Base-by-base conservation (phyloP, 2,329 filamentous ascomycete species). In the Orbilia quercus region DNA sequence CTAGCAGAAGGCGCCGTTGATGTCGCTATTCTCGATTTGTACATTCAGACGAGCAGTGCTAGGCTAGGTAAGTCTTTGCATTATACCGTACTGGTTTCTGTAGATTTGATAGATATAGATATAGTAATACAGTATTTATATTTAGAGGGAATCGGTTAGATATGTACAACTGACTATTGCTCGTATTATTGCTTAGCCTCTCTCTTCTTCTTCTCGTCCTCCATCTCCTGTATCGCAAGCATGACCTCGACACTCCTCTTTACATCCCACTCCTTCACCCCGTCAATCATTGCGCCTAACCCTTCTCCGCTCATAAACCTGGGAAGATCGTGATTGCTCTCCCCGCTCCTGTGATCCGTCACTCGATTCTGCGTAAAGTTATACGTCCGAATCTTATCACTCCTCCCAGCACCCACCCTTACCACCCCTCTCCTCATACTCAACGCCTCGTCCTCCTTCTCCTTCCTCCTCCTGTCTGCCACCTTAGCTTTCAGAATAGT, bases 331-430 rank as follows among this genome's bases (percentile, higher is more conserved):
- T 94, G 88, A 12, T 92, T 85, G 64, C 93, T 93, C 40, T 90
- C 80, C 0, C 90, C 91, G 77, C 90, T 91, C 42, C 93, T 85
- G 81, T 97, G 93, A 79, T 97, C 93, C 1, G 93, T 96, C 76
- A 95, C 93, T 45, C 93, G 85, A 80, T 92, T 89, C 80, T 91
- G 77, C 23, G 74, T 76, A 44, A 76, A 78, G 80, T 97, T 96
- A 81, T 97, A 97, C 0, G 93, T 97, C 73, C 93, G 85, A 69
- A 99, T 90, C 83, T 99, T 99, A 82, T 98, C 92, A 50, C 91
- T 91, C 44, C 95, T 86, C 4, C 93, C 95, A 82, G 95, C 93
- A 78, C 90, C 90, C 65, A 92, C 88, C 76, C 89, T 87, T 75
- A 96, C 86, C 2, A 92, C 91, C 75, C 89, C 91, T 79, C 92